A percentile compares a stretch with the other conserved stretches of the same genome.
Evolutionary conservation across 164 flowering plant genomes (phyloP).

Genomic region (Chloranthus sessilifolius): DNA sequence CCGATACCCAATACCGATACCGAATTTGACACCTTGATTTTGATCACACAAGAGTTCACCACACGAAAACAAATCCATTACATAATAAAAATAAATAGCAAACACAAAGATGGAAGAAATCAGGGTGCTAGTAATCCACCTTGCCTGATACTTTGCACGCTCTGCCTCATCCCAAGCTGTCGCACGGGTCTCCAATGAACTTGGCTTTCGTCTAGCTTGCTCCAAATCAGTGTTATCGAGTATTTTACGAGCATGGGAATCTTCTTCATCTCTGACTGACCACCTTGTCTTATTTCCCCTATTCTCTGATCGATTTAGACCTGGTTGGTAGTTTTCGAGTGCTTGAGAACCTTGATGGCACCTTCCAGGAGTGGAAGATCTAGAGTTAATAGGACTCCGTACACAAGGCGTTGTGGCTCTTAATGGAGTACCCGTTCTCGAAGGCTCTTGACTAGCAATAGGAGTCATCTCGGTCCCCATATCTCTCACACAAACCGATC

Average conservation of each 20-base stretch:
- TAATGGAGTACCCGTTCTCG: conserved; percentile 80
- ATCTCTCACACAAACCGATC: conserved; percentile 83
- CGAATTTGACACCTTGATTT: too few species aligned
- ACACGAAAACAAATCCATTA: too few species aligned
- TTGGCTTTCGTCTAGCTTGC: conserved; percentile 30
- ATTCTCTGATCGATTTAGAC: conserved; percentile 18
- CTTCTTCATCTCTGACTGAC: conserved; percentile 29
- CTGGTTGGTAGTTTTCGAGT: conserved; percentile 25
- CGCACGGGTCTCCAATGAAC: conserved; percentile 64
- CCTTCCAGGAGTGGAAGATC: conserved; percentile 64
- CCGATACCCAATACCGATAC: too few species aligned
- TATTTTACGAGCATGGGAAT: conserved; percentile 14
- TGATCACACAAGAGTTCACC: too few species aligned
- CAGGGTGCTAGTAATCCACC: conserved; percentile 38
- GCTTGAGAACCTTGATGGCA: conserved; percentile 31
- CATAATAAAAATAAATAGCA: too few species aligned
- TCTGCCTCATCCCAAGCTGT: conserved; percentile 98
- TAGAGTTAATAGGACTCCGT: conserved; percentile 70
- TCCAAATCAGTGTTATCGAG: conserved; percentile 23
- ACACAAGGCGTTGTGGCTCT: conserved; percentile 64
- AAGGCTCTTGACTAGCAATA: conserved; percentile 87
- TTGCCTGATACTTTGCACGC: conserved; percentile 85
- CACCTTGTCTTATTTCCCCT: conserved; percentile 27
- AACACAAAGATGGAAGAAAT: too few species aligned
- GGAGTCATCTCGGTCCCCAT: conserved; percentile 99